Evolutionary conservation across 768 basidiomycete genomes (phyloP).

Genomic region (Mycena crocata): DNA sequence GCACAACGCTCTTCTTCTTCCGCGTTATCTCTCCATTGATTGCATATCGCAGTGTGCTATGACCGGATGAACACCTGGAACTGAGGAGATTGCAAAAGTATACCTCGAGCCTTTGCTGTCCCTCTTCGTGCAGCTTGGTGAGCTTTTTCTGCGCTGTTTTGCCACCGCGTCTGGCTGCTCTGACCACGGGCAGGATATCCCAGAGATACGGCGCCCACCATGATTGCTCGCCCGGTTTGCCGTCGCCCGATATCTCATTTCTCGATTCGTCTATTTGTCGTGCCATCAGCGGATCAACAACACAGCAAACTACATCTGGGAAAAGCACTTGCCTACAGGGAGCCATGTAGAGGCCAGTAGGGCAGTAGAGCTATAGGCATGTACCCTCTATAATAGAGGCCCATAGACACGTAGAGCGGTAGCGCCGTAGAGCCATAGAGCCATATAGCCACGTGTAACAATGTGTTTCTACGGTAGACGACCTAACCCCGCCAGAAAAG

Average conservation of each 20-base stretch:
- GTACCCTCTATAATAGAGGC: too few relatives aligned
- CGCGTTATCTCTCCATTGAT: not conserved
- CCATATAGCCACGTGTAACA: too few relatives aligned
- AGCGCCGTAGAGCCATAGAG: too few relatives aligned
- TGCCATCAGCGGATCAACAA: too few relatives aligned
- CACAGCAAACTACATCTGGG: too few relatives aligned
- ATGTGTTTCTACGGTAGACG: too few relatives aligned
- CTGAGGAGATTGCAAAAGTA: too few relatives aligned
- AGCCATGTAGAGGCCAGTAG: too few relatives aligned
- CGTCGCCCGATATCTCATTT: not conserved
- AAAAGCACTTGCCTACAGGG: too few relatives aligned
- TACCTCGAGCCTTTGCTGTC: constrained; percentile 4
- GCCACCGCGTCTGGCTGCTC: not conserved
- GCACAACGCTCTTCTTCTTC: not conserved
- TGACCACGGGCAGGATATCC: not conserved
- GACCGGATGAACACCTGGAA: not conserved
- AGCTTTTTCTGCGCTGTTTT: not conserved
- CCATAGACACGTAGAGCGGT: too few relatives aligned
- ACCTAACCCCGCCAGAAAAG: too few relatives aligned
- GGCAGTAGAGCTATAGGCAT: too few relatives aligned
- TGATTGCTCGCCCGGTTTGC: not conserved
- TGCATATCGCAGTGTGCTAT: not conserved
- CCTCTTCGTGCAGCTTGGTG: not conserved
- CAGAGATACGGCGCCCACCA: not conserved
- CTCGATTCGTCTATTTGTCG: not conserved